phyloP scores from a whole-genome alignment of 306 rosid species.

The Cicer judaicum region DNA sequence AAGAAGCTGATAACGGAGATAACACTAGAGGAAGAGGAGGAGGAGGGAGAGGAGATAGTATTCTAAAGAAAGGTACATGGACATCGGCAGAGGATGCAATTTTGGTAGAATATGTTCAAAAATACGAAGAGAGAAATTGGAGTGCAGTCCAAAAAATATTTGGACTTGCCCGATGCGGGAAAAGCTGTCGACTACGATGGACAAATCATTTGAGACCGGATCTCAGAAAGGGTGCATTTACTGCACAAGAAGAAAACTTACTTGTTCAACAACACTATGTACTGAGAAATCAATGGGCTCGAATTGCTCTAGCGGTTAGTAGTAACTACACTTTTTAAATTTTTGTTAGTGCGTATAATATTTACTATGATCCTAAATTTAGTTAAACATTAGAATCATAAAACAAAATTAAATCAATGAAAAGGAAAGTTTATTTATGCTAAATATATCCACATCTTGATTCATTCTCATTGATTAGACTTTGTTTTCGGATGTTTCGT shows the following conservation, averaged over 20 bases:
- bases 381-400: constrained; percentile 32
- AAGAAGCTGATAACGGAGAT: constrained; percentile 54
- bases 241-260: constrained; percentile 36
- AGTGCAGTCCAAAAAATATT: constrained; percentile 75
- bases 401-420: constrained; percentile 50
- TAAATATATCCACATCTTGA: too few species aligned
- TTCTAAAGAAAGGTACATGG: constrained; percentile 89
- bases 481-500: too few species aligned
- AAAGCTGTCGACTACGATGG: constrained; percentile 94
- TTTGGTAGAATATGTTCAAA: constrained; percentile 70
- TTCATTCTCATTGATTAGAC: too few species aligned
- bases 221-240: constrained; percentile 77
- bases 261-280: too few species aligned
- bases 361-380: constrained; percentile 42
- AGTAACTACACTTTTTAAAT: too few species aligned
- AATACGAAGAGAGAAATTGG: constrained; percentile 90
- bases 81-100: constrained; percentile 79
- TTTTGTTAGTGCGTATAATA: too few species aligned
- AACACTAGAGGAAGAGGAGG: constrained; percentile 39
- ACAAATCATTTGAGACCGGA: constrained; percentile 83
- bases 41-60: constrained; percentile 48
- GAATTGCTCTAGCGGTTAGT: too few species aligned
- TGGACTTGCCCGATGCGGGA: constrained; percentile 83
- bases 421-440: too few species aligned
- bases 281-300: too few species aligned